phyloP scores from a whole-genome alignment of 768 basidiomycete species.

The Pleurotus tuber-regium region DNA sequence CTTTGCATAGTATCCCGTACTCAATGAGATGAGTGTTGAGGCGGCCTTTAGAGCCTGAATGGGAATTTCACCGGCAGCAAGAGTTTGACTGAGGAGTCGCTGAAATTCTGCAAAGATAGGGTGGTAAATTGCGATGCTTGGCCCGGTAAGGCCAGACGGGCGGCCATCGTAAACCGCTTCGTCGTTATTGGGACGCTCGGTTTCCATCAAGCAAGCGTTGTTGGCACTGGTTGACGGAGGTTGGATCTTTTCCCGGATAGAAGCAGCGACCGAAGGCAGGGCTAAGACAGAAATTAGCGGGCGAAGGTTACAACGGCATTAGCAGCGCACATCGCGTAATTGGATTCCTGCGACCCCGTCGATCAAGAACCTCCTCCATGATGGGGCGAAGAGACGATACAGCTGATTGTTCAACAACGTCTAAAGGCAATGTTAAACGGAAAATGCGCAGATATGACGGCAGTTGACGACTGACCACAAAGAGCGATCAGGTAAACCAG shows the following conservation, averaged over 20 bases:
- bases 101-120: not conserved
- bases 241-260: not conserved
- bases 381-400: not conserved
- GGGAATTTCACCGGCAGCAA: not conserved
- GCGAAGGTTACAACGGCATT: not conserved
- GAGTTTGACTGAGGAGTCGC: not conserved
- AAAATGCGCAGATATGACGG: too few species aligned
- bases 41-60: not conserved
- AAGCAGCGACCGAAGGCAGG: not conserved
- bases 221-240: not conserved
- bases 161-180: conserved; percentile 1
- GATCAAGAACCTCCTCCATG: not conserved
- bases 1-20: not conserved
- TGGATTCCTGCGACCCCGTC: not conserved
- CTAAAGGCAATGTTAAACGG: not conserved
- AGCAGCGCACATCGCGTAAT: not conserved
- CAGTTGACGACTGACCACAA: not conserved
- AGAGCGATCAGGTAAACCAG: not conserved
- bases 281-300: not conserved
- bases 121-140: conserved; percentile 1
- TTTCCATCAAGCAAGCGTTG: not conserved
- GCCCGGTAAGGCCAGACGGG: not conserved
- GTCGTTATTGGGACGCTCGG: not conserved
- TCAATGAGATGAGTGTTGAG: not conserved
- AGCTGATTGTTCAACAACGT: not conserved